phyloP scores from a whole-genome alignment of 1,139 yeast species.

The Scheffersomyces titani region DNA sequence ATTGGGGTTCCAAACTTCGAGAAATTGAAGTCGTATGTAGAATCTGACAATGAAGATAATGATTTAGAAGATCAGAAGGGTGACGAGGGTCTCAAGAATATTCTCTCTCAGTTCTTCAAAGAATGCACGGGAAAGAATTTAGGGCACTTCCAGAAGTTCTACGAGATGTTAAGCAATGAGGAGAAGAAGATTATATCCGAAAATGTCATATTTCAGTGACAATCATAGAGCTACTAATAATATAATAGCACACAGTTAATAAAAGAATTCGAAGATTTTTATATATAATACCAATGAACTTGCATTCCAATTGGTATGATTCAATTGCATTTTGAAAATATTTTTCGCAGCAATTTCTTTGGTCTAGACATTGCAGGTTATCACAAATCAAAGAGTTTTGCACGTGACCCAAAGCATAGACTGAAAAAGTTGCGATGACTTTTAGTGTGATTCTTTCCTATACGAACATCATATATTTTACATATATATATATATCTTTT shows the following conservation, averaged over 20 bases:
- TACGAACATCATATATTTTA: not conserved
- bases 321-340: too few species aligned
- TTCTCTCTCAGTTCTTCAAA: constrained; percentile 63
- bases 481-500: not conserved
- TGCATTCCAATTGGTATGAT: too few species aligned
- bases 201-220: constrained; percentile 26
- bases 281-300: not conserved
- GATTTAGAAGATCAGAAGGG: constrained; percentile 35
- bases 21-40: constrained; percentile 54
- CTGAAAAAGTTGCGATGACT: not conserved
- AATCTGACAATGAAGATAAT: constrained; percentile 45
- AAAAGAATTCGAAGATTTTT: not conserved
- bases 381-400: not conserved
- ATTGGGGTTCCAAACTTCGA: constrained; percentile 62
- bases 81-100: constrained; percentile 43
- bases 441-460: not conserved
- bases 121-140: constrained; percentile 57
- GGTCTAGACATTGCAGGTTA: not conserved
- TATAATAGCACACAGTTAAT: not conserved
- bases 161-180: constrained; percentile 51
- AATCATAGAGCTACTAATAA: not conserved
- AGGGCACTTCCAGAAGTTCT: constrained; percentile 56
- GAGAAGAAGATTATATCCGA: constrained; percentile 62
- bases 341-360: not conserved
- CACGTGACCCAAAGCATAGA: not conserved